Base-by-base conservation (phyloP, 2,329 filamentous ascomycete species). In the Diaporthe citrichinensis region DNA sequence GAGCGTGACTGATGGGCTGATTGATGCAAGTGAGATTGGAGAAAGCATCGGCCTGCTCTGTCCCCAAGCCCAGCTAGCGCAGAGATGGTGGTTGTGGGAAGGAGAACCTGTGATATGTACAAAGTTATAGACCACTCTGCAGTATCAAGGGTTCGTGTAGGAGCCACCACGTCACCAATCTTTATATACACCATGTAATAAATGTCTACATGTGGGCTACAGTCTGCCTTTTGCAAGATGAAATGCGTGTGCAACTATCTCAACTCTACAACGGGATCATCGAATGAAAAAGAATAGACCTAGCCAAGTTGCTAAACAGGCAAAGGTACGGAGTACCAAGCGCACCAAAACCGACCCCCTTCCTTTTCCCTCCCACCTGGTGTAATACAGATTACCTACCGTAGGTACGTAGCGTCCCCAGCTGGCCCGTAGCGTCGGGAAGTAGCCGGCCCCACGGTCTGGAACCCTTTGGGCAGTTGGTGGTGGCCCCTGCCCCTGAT, bases 391-490 rank as follows among this genome's bases (percentile, higher is more conserved):
- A 9, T 34, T 25, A 25, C 12, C 58, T 41, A 6, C 4, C 6
- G 28, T 14, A 39, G 36, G 55, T 34, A 34, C 55, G 55, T 59
- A 39, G 34, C 57, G 53, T 17, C 51, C 67, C 71, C 49, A 41
- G 49, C 31, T 62, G 55, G 31, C 41, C 69, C 69, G 44, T 46
- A 72, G 69, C 53, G 69, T 58, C 53, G 57, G 69, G 57, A 72
- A 51, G 57, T 39, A 72, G 69, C 65, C 65, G 34, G 65, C 65
- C 65, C 65, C 46, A 69, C 65, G 34, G 65, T 55, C 65, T 69
- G 65, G 65, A 69, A 53, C 65, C 65, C n/a, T 23, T 28, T 69
- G 46, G 46, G 31, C 31, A 53, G 28, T 9, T 53, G 23, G 46
- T 46, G 59, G 17, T 9, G 34, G 25, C 25, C 58, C 39, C 20